phyloP scores from a whole-genome alignment of 768 basidiomycete genomes.

The Pluteus cervinus region DNA sequence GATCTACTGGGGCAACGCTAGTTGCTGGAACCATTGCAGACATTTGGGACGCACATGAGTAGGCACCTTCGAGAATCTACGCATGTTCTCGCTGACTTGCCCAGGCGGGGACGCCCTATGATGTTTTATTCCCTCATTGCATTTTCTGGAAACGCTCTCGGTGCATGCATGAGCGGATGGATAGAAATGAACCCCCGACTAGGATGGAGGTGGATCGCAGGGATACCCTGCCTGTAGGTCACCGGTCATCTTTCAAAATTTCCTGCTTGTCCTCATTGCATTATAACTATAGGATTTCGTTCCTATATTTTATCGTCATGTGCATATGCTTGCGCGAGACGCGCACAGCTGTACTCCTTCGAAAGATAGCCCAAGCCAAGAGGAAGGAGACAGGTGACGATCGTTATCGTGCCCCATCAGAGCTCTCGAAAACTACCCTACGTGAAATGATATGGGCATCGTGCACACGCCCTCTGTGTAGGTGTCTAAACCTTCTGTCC shows the following conservation, averaged over 20 bases:
- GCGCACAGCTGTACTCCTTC: conserved; percentile 65
- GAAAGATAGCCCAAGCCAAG: conserved; percentile 51
- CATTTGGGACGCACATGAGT: conserved; percentile 62
- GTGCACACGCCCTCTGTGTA: conserved; percentile 66
- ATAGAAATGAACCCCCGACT: conserved; percentile 52
- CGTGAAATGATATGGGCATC: conserved; percentile 60
- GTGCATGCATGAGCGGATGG: conserved; percentile 60
- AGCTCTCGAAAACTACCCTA: conserved; percentile 54
- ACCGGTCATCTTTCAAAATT: no score
- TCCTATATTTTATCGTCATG: no score
- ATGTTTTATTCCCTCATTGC: conserved; percentile 59
- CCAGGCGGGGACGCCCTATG: conserved; percentile 76
- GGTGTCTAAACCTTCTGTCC: conserved; percentile 23
- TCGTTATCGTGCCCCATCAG: conserved; percentile 56
- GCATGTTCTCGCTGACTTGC: no score
- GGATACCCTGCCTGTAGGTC: conserved; percentile 75
- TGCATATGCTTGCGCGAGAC: conserved; percentile 69
- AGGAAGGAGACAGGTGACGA: conserved; percentile 62
- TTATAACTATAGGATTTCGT: no score
- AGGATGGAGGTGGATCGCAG: conserved; percentile 81
- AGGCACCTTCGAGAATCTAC: no score
- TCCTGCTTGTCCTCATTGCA: no score
- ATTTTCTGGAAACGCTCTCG: conserved; percentile 56
- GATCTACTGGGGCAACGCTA: conserved; percentile 66
- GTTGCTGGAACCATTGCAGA: conserved; percentile 73